These are phyloP conservation scores for Smallanthus sonchifolius DNA, from an alignment of 129 eudicot species.

Conservation along the genomic window DNA sequence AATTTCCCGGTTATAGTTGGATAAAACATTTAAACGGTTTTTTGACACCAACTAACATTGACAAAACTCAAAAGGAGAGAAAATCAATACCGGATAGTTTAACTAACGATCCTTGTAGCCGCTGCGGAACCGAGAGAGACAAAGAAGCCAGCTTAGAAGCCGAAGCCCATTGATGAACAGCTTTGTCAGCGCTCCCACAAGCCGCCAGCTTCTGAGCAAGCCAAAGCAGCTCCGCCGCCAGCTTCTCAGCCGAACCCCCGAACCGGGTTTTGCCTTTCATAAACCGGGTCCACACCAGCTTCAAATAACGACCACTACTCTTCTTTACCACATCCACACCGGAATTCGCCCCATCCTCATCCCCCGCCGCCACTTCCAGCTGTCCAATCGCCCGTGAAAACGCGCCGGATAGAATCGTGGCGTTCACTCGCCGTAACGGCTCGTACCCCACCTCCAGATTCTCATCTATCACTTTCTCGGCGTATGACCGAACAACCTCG, in stretches of 20 bases:
- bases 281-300: slow-evolving; percentile 44
- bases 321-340: slow-evolving; percentile 17
- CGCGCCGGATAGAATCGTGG: slow-evolving; percentile 52
- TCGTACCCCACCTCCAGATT: slow-evolving; percentile 42
- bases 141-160: slow-evolving; percentile 61
- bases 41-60: neutral
- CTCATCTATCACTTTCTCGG: slow-evolving; percentile 63
- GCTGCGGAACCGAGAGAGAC: slow-evolving; percentile 56
- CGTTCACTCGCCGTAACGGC: slow-evolving; percentile 47
- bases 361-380: slow-evolving; percentile 37
- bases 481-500: slow-evolving; percentile 56
- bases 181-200: slow-evolving; percentile 65
- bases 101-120: slow-evolving; percentile 70
- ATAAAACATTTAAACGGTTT: no score
- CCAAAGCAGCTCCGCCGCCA: slow-evolving; percentile 85
- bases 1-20: no score
- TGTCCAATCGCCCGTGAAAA: slow-evolving; percentile 50
- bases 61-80: neutral
- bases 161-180: slow-evolving; percentile 69
- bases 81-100: slow-evolving; percentile 58
- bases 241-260: slow-evolving; percentile 63
- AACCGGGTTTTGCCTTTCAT: slow-evolving; percentile 22
- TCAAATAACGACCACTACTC: neutral
- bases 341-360: neutral
- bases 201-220: slow-evolving; percentile 63